Evolutionary conservation across 345 rosid species (phyloP).

Genomic region (Balakata baccata): DNA sequence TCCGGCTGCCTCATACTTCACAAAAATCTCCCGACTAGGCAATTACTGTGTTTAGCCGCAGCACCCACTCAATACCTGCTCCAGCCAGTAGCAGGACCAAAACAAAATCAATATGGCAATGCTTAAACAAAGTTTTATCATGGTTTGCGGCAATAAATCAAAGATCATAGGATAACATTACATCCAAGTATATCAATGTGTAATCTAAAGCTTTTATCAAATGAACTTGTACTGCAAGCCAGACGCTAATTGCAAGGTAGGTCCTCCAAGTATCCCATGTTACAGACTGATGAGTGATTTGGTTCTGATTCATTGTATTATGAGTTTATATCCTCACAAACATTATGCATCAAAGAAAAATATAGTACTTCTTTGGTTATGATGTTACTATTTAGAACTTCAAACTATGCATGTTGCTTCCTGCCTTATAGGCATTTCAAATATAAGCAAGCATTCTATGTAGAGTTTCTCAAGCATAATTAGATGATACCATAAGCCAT

Average conservation of each 20-base stretch:
- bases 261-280: not conserved
- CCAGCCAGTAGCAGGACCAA: not conserved
- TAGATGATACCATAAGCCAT: not conserved
- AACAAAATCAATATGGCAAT: not conserved
- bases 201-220: not conserved
- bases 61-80: not conserved
- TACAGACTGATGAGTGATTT: not conserved
- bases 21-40: not conserved
- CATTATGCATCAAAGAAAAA: not conserved
- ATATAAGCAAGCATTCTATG: not conserved
- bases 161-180: not conserved
- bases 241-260: not conserved
- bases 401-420: no score
- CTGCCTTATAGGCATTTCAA: not conserved
- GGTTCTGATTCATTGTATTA: not conserved
- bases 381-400: not conserved
- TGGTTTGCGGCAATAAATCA: not conserved
- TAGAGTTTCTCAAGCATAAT: constrained; percentile 12
- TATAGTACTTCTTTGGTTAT: not conserved
- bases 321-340: no score
- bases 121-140: not conserved
- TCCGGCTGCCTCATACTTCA: not conserved
- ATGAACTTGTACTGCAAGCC: no score
- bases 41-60: not conserved
- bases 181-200: not conserved